These are phyloP conservation scores for Leucosporidium creatinivorum DNA, from an alignment of 768 basidiomycete species.

Conservation along the genomic window DNA sequence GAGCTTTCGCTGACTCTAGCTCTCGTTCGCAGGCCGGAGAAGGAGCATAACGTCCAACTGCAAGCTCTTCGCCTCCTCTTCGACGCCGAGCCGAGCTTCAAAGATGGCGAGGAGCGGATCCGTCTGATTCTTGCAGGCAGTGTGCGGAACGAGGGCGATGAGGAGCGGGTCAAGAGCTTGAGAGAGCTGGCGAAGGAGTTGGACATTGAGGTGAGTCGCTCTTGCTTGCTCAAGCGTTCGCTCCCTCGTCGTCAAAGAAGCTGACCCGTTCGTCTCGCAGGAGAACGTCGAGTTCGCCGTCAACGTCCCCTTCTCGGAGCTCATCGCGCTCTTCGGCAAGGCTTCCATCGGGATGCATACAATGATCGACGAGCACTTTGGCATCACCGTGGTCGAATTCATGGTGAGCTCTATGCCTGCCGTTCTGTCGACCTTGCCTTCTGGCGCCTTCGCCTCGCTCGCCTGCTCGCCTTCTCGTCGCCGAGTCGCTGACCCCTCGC, in stretches of 20 bases:
- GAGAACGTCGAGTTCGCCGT: conserved; percentile 66
- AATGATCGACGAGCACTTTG: conserved; percentile 98
- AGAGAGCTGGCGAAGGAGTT: conserved; percentile 56
- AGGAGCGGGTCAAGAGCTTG: conserved; percentile 58
- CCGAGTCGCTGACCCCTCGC: not conserved
- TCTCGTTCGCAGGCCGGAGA: conserved; percentile 66
- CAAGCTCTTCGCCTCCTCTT: conserved; percentile 60
- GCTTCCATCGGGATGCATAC: conserved; percentile 85
- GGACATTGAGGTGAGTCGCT: conserved; percentile 53
- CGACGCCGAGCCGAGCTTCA: conserved; percentile 55
- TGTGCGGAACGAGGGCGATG: conserved; percentile 69
- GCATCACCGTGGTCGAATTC: conserved; percentile 94
- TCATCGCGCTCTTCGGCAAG: conserved; percentile 62
- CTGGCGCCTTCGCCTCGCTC: conserved; percentile 21
- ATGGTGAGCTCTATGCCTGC: conserved; percentile 55
- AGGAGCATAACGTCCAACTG: conserved; percentile 78
- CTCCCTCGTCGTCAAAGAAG: too few relatives aligned
- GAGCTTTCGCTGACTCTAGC: not conserved
- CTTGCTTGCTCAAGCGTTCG: too few relatives aligned
- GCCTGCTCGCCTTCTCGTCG: not conserved
- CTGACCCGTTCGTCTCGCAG: too few relatives aligned
- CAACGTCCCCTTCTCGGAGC: conserved; percentile 67
- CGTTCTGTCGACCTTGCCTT: conserved; percentile 3
- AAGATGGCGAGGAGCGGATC: conserved; percentile 40
- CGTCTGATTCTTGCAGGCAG: conserved; percentile 75